These are phyloP conservation scores for Nitzschia inconspicua DNA, from an alignment of 108 stramenopile genomes.

Conservation along the genomic window DNA sequence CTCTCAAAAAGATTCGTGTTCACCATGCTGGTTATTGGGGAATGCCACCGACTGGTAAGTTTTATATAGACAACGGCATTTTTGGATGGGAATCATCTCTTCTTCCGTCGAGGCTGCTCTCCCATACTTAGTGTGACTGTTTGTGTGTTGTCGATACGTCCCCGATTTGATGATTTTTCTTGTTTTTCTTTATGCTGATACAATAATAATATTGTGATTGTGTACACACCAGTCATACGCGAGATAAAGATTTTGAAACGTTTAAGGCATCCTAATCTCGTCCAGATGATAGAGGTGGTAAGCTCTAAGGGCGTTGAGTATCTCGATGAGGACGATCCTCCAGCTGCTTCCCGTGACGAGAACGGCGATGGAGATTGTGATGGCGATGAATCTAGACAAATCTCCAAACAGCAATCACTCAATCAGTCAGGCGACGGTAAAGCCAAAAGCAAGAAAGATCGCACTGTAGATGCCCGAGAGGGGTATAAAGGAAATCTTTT, in stretches of 20 bases:
- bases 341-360: too few species aligned
- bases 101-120: too few species aligned
- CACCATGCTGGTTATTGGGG: constrained; percentile 68
- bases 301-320: constrained; percentile 79
- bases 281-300: constrained; percentile 80
- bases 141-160: too few species aligned
- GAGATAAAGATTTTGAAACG: constrained; percentile 85
- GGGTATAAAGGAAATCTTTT: constrained; percentile 83
- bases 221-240: too few species aligned
- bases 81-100: too few species aligned
- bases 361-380: neutral
- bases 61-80: too few species aligned
- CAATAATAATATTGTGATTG: too few species aligned
- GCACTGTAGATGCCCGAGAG: constrained; percentile 54
- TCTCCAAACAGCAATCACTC: neutral
- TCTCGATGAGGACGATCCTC: constrained; percentile 69
- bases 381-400: neutral
- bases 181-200: too few species aligned
- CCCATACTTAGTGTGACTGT: too few species aligned
- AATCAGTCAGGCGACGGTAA: neutral
- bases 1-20: constrained; percentile 79
- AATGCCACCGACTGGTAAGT: constrained; percentile 68
- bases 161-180: too few species aligned
- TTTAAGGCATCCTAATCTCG: constrained; percentile 68
- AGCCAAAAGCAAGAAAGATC: constrained; percentile 21